These are phyloP conservation scores for Trichophyton schoenleinii DNA, from an alignment of 2,329 filamentous ascomycete species.

Conservation along the genomic window DNA sequence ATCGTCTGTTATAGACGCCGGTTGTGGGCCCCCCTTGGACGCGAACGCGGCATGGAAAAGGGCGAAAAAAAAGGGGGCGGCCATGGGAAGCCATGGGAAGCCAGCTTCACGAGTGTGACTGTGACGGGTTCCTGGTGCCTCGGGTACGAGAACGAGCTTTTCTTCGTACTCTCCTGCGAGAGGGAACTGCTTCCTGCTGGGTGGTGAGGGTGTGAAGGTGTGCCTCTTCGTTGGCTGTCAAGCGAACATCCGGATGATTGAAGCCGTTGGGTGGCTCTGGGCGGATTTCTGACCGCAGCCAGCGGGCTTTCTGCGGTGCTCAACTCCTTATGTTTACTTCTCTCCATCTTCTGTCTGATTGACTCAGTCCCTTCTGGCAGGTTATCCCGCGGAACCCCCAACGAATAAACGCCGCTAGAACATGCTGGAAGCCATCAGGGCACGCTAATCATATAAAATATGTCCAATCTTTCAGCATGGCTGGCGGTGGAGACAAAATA, in stretches of 20 bases:
- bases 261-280: neutral
- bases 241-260: neutral
- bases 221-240: neutral
- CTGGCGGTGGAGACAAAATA: neutral
- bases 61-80: neutral
- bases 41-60: neutral
- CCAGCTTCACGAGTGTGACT: neutral
- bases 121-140: neutral
- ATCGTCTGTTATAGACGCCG: neutral
- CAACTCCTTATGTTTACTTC: neutral
- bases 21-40: neutral
- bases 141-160: neutral
- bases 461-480: neutral
- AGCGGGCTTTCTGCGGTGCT: neutral
- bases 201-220: neutral
- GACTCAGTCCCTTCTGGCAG: neutral
- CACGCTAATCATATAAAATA: neutral
- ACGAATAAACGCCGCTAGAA: neutral
- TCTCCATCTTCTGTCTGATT: no score
- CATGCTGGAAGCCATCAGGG: neutral
- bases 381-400: neutral
- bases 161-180: neutral
- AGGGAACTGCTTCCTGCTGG: neutral
- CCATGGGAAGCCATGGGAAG: no score
- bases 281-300: neutral